Evolutionary conservation across 345 rosid species (phyloP), one percentile per base, ranked within the genome.

Genomic region (Pugionium dolabratum): DNA sequence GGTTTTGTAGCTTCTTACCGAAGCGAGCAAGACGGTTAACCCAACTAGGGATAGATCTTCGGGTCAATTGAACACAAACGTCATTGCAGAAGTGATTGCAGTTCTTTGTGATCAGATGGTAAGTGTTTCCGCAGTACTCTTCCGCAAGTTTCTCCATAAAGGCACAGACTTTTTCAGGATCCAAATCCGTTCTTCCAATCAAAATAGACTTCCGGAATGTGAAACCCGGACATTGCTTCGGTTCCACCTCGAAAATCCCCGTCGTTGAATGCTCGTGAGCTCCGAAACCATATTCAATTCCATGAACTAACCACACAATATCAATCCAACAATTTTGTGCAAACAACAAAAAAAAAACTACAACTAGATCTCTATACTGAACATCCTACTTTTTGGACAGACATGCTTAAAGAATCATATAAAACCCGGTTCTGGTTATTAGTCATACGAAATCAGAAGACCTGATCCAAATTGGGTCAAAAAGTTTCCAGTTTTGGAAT

Each of bases 21-120:
- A 94, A 76, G n/a, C 97, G 87, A 50, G 99, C 99, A 54, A 94
- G 92, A 54, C 97, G 99, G 75, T 94, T 94, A 68, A 94, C 95
- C 99, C 99, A 94, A 41, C 83, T 80, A 46, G 99, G 99, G 62
- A 90, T 94, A 3, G 88, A 75, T 52, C 79, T 94, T 39, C 85
- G 79, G 0, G 97, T 82, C 73, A 90, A 70, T 44, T 73, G 80
- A 65, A 81, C 62, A 66, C 95, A 90, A 59, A 83, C 90, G 35
- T 94, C 97, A 42, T 86, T 84, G 69, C 97, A 88, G 64, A 94
- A 94, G 72, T 94, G 99, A 72, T 94, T 94, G 66, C 99, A 94
- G 73, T 94, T 94, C 86, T 83, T 94, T 27, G 95, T 83, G 53
- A 94, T 90, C 43, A 94, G 91, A 74, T 94, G 90, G 66, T 94